Evolutionary conservation across 192 early-diverging fungal genomes (phyloP), one percentile per base, ranked within the genome.

Genomic region (Dissophora globulifera): DNA sequence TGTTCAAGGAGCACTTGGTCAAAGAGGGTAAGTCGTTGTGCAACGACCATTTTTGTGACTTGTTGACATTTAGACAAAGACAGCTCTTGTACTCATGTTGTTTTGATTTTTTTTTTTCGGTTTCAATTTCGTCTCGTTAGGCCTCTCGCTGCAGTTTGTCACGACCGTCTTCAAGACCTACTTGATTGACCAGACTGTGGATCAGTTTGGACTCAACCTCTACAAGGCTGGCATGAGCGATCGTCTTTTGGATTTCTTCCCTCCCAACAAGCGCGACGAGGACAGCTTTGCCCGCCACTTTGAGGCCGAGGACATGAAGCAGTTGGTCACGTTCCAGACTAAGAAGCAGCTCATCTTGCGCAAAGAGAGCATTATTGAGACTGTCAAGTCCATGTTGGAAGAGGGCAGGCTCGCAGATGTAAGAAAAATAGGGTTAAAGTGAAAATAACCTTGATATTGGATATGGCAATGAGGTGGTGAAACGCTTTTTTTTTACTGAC

Each of bases 1-100:
- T 96, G 58, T 87, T 93, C 67, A 95, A 96, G 83, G 96, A 98
- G 65, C 94, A 98, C 74, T 85, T 98, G 74, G 93, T 96, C 67
- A 96, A 95, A 83, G 95, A 96, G 67, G 89, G 90, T 84, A 84
- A 62, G 67, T 27, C 16, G 20, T 42, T 13, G 17, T 11, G 4
- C 10, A 20, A 30, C n/a, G 3, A n/a, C 9, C 30, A 32, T 32
- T 30, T 32, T 53, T 32, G 10, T 25, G 3, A 4, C 33, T 53
- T 26, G 25, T 31, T 33, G 9, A 26, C 49, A 20, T 9, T 20
- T 11, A 5, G 23, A 5, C 11, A 11, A 27, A 25, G 23, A 6
- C 4, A 16, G 29, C 5, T 8, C 2, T 52, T 3, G 29, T 32
- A 13, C 17, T 13, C 26, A 52, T 1, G 20, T 11, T 27, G 22